These are phyloP conservation scores for Ehretia macrophylla DNA, from an alignment of 257 asterid species.

Conservation along the genomic window DNA sequence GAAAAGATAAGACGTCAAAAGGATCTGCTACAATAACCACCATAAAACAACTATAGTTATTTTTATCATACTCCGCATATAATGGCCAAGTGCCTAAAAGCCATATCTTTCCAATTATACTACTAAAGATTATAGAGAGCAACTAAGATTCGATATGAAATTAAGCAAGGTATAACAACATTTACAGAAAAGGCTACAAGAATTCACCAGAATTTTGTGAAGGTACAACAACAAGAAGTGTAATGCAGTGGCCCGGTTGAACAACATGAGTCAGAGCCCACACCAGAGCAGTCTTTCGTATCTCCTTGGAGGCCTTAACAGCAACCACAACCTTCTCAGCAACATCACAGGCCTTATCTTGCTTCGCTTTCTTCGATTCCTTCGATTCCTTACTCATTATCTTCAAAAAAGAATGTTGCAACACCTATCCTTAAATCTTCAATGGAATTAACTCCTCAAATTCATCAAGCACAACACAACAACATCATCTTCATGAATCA, in stretches of 20 bases:
- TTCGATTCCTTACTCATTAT: slow-evolving; percentile 67
- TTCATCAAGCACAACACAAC: slow-evolving; percentile 7
- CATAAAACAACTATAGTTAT: too few relatives aligned
- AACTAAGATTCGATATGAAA: too few relatives aligned
- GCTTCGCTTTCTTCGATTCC: slow-evolving; percentile 66
- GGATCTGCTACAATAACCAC: too few relatives aligned
- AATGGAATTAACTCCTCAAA: slow-evolving; percentile 4
- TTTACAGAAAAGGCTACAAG: slow-evolving; percentile 4
- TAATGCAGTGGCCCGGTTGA: slow-evolving; percentile 96
- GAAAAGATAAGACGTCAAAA: too few relatives aligned
- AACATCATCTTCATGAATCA: too few relatives aligned
- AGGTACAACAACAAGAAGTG: slow-evolving; percentile 85
- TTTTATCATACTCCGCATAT: too few relatives aligned
- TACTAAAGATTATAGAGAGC: too few relatives aligned
- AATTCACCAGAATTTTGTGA: slow-evolving; percentile 68
- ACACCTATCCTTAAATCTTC: slow-evolving; percentile 12
- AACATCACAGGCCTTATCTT: slow-evolving; percentile 47
- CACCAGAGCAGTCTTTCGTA: slow-evolving; percentile 85
- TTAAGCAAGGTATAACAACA: background rate
- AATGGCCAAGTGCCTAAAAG: too few relatives aligned
- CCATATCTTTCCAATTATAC: too few relatives aligned
- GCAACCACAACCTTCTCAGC: slow-evolving; percentile 94
- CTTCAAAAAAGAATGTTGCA: slow-evolving; percentile 6
- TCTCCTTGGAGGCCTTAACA: slow-evolving; percentile 93
- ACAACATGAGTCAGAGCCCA: slow-evolving; percentile 99